These are phyloP conservation scores for Quercus tomentella DNA, from an alignment of 331 rosid species.

Conservation along the genomic window DNA sequence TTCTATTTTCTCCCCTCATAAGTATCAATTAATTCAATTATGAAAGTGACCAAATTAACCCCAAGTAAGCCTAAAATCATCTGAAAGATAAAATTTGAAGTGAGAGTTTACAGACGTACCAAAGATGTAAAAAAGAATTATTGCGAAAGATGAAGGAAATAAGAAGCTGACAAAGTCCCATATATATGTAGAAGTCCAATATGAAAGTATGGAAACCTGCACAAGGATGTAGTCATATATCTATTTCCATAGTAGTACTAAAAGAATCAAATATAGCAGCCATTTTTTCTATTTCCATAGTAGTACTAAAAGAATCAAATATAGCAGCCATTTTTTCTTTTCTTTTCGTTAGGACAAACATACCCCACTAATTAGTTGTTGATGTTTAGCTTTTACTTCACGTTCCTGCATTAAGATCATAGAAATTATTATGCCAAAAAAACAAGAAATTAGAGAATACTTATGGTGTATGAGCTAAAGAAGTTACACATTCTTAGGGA, in stretches of 20 bases:
- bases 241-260: slow-evolving; percentile 10
- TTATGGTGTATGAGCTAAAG: not conserved
- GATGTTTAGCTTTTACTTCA: slow-evolving; percentile 96
- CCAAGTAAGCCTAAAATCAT: not conserved
- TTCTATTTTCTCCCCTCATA: not conserved
- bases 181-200: slow-evolving; percentile 81
- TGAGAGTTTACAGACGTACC: slow-evolving; percentile 47
- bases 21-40: not conserved
- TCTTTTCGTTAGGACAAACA: slow-evolving; percentile 12
- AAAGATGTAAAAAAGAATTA: slow-evolving; percentile 71
- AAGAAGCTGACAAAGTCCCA: slow-evolving; percentile 97
- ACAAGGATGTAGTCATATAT: slow-evolving; percentile 22
- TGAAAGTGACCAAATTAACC: not conserved
- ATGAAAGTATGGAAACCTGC: slow-evolving; percentile 84
- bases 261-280: not conserved
- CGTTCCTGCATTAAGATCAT: slow-evolving; percentile 72
- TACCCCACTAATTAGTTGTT: slow-evolving; percentile 97
- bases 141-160: slow-evolving; percentile 76
- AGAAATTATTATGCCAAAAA: slow-evolving; percentile 18
- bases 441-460: slow-evolving; percentile 9
- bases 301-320: not conserved
- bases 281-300: slow-evolving; percentile 3
- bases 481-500: not conserved
- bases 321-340: not conserved
- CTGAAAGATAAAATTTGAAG: not conserved